Conservation (phyloP, 2,329 filamentous ascomycete species). For the Penicillium sp. region DNA sequence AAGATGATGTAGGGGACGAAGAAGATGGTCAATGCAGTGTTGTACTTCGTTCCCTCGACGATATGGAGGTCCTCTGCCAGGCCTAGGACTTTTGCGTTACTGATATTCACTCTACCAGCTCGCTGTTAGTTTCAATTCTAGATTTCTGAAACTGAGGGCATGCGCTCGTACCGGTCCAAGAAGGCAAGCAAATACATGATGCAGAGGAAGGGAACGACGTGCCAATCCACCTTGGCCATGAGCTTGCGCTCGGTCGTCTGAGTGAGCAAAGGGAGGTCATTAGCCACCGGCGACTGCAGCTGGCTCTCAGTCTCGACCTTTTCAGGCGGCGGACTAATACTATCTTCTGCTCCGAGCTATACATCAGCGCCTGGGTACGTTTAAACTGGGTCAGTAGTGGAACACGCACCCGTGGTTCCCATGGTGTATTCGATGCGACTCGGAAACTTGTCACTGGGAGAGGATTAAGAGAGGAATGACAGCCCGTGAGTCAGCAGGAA, state of each 20-base stretch:
- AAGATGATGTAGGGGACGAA: slow-evolving; percentile 76
- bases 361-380: slow-evolving; percentile 4
- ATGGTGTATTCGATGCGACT: slow-evolving; percentile 1
- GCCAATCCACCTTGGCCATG: slow-evolving; percentile 72
- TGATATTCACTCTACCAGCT: slow-evolving; percentile 70
- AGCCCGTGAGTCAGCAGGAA: neutral
- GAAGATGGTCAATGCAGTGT: slow-evolving; percentile 78
- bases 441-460: neutral
- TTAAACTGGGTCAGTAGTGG: neutral
- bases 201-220: slow-evolving; percentile 73
- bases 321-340: slow-evolving; percentile 11
- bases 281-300: slow-evolving; percentile 18
- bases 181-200: slow-evolving; percentile 75
- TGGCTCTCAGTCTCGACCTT: slow-evolving; percentile 24
- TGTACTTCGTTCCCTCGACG: slow-evolving; percentile 62
- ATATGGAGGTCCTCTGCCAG: slow-evolving; percentile 68
- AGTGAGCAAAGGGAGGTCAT: slow-evolving; percentile 38
- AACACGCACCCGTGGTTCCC: slow-evolving; percentile 4
- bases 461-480: neutral
- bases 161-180: slow-evolving; percentile 54
- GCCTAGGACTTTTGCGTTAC: slow-evolving; percentile 73
- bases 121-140: slow-evolving; percentile 14
- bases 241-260: slow-evolving; percentile 63
- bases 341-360: slow-evolving; percentile 13
- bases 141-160: neutral